phyloP scores from a whole-genome alignment of 2,329 filamentous ascomycete species.

The Ophiostoma tasmaniense region DNA sequence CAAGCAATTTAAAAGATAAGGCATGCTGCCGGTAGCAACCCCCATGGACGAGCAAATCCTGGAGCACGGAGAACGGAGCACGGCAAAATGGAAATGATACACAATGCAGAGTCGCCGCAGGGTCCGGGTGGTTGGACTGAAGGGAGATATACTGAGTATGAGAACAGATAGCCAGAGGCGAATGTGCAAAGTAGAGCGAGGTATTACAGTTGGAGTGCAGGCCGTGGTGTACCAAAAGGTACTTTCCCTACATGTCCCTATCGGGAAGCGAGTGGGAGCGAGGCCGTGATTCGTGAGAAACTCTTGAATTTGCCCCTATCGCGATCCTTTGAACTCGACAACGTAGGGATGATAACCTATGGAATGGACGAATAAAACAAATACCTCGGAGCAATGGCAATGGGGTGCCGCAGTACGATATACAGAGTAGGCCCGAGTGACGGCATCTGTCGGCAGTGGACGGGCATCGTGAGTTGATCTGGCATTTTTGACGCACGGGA shows the following conservation, averaged over 20 bases:
- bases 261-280: background rate
- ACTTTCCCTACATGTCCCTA: background rate
- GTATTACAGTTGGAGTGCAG: background rate
- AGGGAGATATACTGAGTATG: too few relatives aligned
- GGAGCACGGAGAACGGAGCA: background rate
- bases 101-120: background rate
- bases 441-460: background rate
- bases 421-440: background rate
- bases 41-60: background rate
- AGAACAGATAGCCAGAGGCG: background rate
- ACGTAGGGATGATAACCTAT: background rate
- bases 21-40: background rate
- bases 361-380: background rate
- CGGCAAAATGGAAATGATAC: background rate
- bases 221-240: background rate
- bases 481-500: background rate
- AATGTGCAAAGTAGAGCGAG: background rate
- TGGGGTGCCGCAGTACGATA: background rate
- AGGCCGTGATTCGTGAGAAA: background rate
- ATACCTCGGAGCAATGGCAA: background rate
- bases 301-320: constrained; percentile 10
- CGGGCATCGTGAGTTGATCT: background rate
- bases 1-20: background rate
- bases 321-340: background rate
- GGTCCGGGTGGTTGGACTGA: background rate